Percentiles rank a stretch among this genome's conserved stretches.
phyloP scores from a whole-genome alignment of 495 filamentous ascomycete species.

The Apodospora peruviana region DNA sequence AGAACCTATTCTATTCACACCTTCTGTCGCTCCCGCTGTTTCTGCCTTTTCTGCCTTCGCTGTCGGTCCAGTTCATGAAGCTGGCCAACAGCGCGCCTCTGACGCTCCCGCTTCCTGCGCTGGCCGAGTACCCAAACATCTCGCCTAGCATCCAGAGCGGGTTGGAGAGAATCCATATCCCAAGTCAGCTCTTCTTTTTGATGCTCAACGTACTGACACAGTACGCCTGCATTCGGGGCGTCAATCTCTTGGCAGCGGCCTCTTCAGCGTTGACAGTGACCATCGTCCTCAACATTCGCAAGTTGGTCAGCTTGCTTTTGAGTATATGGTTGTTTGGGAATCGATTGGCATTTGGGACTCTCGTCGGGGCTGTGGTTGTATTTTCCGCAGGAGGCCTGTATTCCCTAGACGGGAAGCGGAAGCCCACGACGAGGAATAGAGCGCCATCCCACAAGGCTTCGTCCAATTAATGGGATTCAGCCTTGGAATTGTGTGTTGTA shows the following conservation, averaged over 20 bases:
- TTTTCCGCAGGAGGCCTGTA: slow-evolving; percentile 86
- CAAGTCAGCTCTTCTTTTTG: slow-evolving; percentile 67
- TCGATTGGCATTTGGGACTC: slow-evolving; percentile 62
- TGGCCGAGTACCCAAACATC: slow-evolving; percentile 21
- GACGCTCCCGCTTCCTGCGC: slow-evolving; percentile 28
- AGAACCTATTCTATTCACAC: slow-evolving; percentile 93
- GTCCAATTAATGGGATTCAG: slow-evolving; percentile 11
- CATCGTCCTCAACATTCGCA: slow-evolving; percentile 90
- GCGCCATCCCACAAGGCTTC: slow-evolving; percentile 4
- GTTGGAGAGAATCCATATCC: slow-evolving; percentile 44
- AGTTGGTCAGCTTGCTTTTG: slow-evolving; percentile 82
- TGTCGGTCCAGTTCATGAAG: slow-evolving; percentile 45
- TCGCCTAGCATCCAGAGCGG: slow-evolving; percentile 24
- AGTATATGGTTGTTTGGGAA: slow-evolving; percentile 96
- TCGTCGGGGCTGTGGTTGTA: slow-evolving; percentile 76
- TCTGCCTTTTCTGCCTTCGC: slow-evolving; percentile 48
- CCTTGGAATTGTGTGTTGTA: slow-evolving; percentile 2
- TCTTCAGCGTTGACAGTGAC: slow-evolving; percentile 91
- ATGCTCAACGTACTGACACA: slow-evolving; percentile 83
- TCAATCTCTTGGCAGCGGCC: slow-evolving; percentile 80
- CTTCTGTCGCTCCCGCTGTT: slow-evolving; percentile 68
- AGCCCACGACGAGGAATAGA: slow-evolving; percentile 16
- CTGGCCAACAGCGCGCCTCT: slow-evolving; percentile 45
- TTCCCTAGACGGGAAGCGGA: slow-evolving; percentile 61
- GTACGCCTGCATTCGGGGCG: slow-evolving; percentile 89